Conservation (phyloP, 495 filamentous ascomycete species). For the Amorphotheca resinae region DNA sequence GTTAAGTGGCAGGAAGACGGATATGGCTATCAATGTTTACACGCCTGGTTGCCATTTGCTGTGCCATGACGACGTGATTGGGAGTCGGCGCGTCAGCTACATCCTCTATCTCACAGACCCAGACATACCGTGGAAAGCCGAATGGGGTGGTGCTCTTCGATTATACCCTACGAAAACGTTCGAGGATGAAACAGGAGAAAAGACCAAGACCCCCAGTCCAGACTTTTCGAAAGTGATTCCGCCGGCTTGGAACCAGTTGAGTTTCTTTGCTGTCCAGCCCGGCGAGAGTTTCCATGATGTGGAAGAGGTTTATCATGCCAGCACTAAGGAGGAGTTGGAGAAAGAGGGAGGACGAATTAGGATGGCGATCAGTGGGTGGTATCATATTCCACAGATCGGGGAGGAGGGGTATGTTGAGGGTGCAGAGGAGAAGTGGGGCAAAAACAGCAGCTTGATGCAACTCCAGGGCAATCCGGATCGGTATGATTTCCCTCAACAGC, state of each 20-base stretch:
- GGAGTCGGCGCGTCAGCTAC: slow-evolving; percentile 83
- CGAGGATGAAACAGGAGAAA: slow-evolving; percentile 52
- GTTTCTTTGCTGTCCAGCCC: slow-evolving; percentile 95
- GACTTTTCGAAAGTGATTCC: slow-evolving; percentile 68
- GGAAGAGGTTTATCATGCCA: slow-evolving; percentile 81
- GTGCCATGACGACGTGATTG: slow-evolving; percentile 98
- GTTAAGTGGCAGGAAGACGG: slow-evolving; percentile 86
- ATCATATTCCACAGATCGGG: slow-evolving; percentile 90
- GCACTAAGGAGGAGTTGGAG: slow-evolving; percentile 35
- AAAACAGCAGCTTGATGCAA: slow-evolving; percentile 81
- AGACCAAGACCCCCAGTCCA: slow-evolving; percentile 59
- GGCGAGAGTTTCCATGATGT: slow-evolving; percentile 98
- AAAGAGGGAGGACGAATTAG: slow-evolving; percentile 61
- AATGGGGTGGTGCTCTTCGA: slow-evolving; percentile 89
- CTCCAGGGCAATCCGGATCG: slow-evolving; percentile 81
- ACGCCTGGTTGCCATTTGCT: slow-evolving; percentile 90
- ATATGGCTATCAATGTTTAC: slow-evolving; percentile 99
- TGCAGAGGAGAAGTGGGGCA: slow-evolving; percentile 74
- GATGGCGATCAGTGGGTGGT: slow-evolving; percentile 99
- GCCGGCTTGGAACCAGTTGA: slow-evolving; percentile 92
- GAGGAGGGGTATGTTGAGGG: slow-evolving; percentile 89
- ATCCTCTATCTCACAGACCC: slow-evolving; percentile 95
- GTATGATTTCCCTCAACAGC: slow-evolving; percentile 66
- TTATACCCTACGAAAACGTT: slow-evolving; percentile 65
- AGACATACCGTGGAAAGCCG: slow-evolving; percentile 75